These are phyloP conservation scores for Ramaria rubella DNA, from an alignment of 768 basidiomycete species.

Conservation along the genomic window DNA sequence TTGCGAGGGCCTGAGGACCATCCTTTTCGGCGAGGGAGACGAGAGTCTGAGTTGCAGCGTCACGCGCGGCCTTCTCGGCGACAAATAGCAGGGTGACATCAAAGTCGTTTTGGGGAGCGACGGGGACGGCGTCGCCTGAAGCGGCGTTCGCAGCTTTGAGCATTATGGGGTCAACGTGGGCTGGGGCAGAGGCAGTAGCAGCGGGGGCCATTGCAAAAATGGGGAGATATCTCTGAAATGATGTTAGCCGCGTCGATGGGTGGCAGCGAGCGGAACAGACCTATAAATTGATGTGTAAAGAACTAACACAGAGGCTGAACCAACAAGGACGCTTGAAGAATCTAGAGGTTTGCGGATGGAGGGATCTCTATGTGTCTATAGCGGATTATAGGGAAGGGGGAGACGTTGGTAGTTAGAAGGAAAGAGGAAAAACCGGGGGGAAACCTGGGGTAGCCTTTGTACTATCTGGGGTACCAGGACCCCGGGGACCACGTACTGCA, in stretches of 20 bases:
- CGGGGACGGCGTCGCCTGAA: conserved; percentile 23
- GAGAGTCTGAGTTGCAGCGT: conserved; percentile 60
- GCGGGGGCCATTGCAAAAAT: conserved; percentile 37
- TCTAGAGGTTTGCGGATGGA: conserved; percentile 1
- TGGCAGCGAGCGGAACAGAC: neutral
- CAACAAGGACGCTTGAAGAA: conserved; percentile 5
- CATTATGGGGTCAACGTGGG: conserved; percentile 43
- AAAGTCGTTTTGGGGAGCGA: conserved; percentile 49
- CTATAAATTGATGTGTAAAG: neutral
- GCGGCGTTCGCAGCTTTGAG: conserved; percentile 51
- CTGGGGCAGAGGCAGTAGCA: conserved; percentile 42
- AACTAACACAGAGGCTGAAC: conserved; percentile 3
- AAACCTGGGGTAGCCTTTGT: neutral
- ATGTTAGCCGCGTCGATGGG: neutral
- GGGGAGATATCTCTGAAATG: neutral
- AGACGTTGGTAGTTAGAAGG: neutral
- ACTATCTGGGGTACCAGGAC: neutral
- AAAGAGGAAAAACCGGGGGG: neutral
- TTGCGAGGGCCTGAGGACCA: conserved; percentile 69
- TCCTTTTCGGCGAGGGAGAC: conserved; percentile 76
- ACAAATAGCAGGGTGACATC: conserved; percentile 74
- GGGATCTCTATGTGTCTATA: conserved; percentile 5
- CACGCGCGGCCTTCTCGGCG: conserved; percentile 78
- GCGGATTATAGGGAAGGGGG: neutral
- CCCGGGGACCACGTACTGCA: neutral